Conservation (phyloP, 805 yeast species). For the Candida odintsovae region DNA sequence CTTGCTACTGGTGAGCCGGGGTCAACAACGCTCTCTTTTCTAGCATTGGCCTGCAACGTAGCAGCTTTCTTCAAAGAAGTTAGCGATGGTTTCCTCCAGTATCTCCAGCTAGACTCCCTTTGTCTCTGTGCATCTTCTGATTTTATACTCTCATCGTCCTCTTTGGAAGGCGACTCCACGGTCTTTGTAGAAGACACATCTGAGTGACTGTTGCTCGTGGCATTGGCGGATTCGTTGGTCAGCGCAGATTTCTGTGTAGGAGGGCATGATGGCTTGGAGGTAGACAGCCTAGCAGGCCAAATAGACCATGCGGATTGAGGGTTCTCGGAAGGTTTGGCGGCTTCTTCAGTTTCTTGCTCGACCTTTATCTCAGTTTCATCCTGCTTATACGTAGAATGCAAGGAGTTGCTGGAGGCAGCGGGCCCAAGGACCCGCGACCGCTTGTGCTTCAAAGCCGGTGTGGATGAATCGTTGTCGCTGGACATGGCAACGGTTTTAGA, state of each 20-base stretch:
- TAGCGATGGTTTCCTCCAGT: slow-evolving; percentile 21
- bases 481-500: neutral
- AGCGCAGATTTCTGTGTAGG: neutral
- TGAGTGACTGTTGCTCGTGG: neutral
- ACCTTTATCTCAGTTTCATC: neutral
- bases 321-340: neutral
- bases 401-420: neutral
- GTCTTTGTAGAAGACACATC: neutral
- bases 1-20: slow-evolving; percentile 23
- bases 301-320: slow-evolving; percentile 2
- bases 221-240: neutral
- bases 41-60: slow-evolving; percentile 1
- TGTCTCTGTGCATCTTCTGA: slow-evolving; percentile 2
- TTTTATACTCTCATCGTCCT: neutral
- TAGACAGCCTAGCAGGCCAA: slow-evolving; percentile 1
- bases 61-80: slow-evolving; percentile 15
- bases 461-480: neutral
- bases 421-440: neutral
- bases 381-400: neutral
- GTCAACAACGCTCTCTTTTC: slow-evolving; percentile 12
- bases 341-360: neutral
- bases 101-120: slow-evolving; percentile 13
- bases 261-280: neutral
- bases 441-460: neutral
- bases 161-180: neutral